A percentile compares a stretch with the other conserved stretches of the same genome.
Evolutionary conservation across 306 rosid species (phyloP).

Genomic region (Lathyrus oleraceus): DNA sequence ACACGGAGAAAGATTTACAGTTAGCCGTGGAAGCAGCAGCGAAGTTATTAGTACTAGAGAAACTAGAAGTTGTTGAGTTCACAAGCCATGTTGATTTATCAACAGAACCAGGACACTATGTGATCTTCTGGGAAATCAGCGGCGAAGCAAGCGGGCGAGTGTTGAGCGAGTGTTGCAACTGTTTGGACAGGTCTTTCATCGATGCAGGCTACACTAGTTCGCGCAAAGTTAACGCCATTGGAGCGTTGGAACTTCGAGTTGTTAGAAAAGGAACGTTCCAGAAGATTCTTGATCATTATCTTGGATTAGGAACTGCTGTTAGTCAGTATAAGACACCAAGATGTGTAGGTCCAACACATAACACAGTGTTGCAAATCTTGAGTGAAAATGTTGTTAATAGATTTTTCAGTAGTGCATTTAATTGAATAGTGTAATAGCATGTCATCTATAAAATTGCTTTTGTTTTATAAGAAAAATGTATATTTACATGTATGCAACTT

Average conservation of each 20-base stretch:
- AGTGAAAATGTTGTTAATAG: conserved; percentile 55
- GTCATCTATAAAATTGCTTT: neutral
- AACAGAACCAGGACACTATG: conserved; percentile 81
- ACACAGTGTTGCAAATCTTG: conserved; percentile 65
- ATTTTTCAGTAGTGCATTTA: conserved; percentile 66
- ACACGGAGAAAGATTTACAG: conserved; percentile 85
- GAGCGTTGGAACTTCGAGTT: conserved; percentile 71
- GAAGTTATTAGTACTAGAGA: conserved; percentile 53
- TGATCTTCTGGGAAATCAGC: conserved; percentile 78
- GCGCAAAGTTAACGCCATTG: conserved; percentile 68
- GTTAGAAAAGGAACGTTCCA: conserved; percentile 76
- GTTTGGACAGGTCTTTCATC: conserved; percentile 65
- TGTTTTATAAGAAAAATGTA: neutral
- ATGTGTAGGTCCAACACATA: conserved; percentile 59
- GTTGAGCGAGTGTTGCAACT: conserved; percentile 72
- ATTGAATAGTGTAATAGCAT: conserved; percentile 22
- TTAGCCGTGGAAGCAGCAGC: conserved; percentile 71
- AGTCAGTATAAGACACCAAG: conserved; percentile 91
- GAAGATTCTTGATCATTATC: conserved; percentile 69
- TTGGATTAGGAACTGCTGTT: conserved; percentile 73
- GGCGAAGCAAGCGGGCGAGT: conserved; percentile 64
- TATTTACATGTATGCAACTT: neutral
- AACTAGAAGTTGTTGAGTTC: conserved; percentile 75
- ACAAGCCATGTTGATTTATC: conserved; percentile 69
- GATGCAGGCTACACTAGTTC: conserved; percentile 86